A percentile compares a stretch with the other conserved stretches of the same genome.
Evolutionary conservation across 2,329 filamentous ascomycete species (phyloP).

Genomic region (Westerdykella ornata): DNA sequence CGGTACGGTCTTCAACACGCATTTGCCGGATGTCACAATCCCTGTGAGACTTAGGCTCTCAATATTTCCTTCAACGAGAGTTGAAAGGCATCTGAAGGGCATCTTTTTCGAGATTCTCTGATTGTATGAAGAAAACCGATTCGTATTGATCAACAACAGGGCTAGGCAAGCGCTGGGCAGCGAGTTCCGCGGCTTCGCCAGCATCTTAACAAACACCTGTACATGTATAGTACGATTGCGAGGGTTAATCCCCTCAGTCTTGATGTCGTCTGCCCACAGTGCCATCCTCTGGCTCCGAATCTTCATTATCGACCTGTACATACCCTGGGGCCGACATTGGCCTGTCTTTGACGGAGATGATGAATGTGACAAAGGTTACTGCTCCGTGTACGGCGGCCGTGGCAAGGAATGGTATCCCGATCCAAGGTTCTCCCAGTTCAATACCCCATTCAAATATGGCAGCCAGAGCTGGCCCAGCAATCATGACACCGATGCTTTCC

Average conservation of each 20-base stretch:
- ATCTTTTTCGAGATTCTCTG: too few species aligned
- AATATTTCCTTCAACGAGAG: too few species aligned
- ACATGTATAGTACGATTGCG: background rate
- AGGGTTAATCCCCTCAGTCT: background rate
- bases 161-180: background rate
- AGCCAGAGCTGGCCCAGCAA: constrained; percentile 44
- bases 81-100: too few species aligned
- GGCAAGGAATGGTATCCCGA: constrained; percentile 42
- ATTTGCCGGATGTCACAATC: too few species aligned
- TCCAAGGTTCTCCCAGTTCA: constrained; percentile 42
- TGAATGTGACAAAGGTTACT: constrained; percentile 24
- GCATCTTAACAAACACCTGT: background rate
- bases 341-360: constrained; percentile 21
- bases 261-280: background rate
- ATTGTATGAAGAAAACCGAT: too few species aligned
- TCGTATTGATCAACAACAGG: too few species aligned
- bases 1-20: too few species aligned
- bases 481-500: constrained; percentile 43
- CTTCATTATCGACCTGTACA: constrained; percentile 12
- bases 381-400: constrained; percentile 19
- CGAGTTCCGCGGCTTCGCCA: background rate
- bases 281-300: constrained; percentile 8
- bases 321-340: constrained; percentile 10
- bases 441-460: constrained; percentile 44
- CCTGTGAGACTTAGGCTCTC: too few species aligned